phyloP scores from a whole-genome alignment of 169 alveolate species.

The Plasmodium vivax region DNA sequence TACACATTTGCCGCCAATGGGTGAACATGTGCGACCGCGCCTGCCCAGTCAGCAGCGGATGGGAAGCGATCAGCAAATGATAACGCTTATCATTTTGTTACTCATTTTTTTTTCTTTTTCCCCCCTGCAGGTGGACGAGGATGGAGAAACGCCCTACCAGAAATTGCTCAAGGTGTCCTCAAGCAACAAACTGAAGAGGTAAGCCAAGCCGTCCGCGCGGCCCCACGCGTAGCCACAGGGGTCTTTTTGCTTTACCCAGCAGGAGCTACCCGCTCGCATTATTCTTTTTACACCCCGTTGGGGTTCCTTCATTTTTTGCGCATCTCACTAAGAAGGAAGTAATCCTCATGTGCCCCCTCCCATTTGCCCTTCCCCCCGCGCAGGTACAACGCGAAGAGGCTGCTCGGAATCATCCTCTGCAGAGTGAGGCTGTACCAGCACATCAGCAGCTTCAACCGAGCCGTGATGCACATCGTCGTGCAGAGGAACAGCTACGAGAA shows the following conservation, averaged over 20 bases:
- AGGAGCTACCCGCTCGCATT: background rate
- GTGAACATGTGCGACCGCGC: background rate
- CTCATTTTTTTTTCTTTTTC: background rate
- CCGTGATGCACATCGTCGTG: constrained; percentile 23
- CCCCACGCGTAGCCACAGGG: background rate
- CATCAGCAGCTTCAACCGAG: constrained; percentile 12
- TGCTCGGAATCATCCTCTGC: constrained; percentile 64
- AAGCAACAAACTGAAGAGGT: constrained; percentile 44
- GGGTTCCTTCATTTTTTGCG: background rate
- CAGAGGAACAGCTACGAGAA: constrained; percentile 9
- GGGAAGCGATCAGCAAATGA: background rate
- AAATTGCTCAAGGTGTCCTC: constrained; percentile 22
- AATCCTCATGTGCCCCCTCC: background rate
- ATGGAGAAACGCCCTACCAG: constrained; percentile 47
- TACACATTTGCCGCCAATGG: background rate
- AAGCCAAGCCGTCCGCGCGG: background rate
- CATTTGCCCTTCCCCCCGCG: background rate
- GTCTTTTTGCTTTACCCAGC: background rate
- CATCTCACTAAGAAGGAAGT: background rate
- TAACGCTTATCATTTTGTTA: too few relatives aligned
- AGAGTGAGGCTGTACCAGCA: constrained; percentile 48
- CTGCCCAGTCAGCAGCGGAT: background rate
- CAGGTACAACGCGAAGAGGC: constrained; percentile 60
- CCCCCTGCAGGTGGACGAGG: constrained; percentile 33
- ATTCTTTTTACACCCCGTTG: background rate